Evolutionary conservation across 129 eudicot species (phyloP), one percentile per base, ranked within the genome.

Genomic region (Helichrysum umbraculigerum): DNA sequence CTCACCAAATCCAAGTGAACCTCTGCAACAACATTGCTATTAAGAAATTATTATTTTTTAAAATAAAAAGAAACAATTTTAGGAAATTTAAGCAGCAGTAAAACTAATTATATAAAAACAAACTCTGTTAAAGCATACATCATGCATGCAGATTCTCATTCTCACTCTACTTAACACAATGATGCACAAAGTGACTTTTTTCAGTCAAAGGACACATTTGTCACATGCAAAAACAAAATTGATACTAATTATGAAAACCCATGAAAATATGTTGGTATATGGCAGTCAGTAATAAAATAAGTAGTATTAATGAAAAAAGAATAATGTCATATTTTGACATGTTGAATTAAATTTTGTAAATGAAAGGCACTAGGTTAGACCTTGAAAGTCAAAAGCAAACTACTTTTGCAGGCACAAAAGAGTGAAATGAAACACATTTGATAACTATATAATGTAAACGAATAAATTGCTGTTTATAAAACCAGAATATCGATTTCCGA

Each of bases 1-100:
- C 82, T 95, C 99, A 22, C 99, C 99, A 89, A 86, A 95, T 74
- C 99, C 99, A 52, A 95, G 68, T 28, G 99, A 95, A 80, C 99
- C 99, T 87, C 99, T 95, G 83, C 42, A 44, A 73, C 20, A 39
- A 71, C 68, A 19, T 68, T 35, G 52, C 9, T 47, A 71, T 61
- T 68, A 67, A 51, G 47, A 19, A 33, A 30, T 32, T 71, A 57
- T 61, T 25, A 25, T 25, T 25, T 25, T 81, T 71, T 5, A 42
- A 71, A 33, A 6, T 15, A 39, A 12, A 70, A 42, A 1, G 20
- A 30, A 20, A 29, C 0, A 21, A 60, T 8, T 6, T 44, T 16
- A 61, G 12, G 42, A 66, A 30, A 47, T 19, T 28, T 30, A 64
- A 47, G 66, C 58, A 61, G 37, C 7, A 61, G 29, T 61, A 61